A percentile compares a stretch with the other conserved stretches of the same genome.
These are phyloP conservation scores for Pseudogymnoascus sp. DNA, from an alignment of 2,329 filamentous ascomycete species.

Conservation along the genomic window DNA sequence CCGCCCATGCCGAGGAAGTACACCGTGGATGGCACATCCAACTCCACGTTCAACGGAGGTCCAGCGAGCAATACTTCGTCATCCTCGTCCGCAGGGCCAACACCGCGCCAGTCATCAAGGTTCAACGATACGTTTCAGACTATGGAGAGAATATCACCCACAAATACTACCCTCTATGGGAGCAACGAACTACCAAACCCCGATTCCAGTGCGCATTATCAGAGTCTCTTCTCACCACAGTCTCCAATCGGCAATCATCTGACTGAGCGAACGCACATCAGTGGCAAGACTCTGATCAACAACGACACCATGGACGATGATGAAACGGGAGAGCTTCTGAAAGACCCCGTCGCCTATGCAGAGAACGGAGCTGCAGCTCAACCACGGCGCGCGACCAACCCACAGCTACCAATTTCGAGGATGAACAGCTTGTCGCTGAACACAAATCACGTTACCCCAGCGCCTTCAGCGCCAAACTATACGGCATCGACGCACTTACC, in stretches of 20 bases:
- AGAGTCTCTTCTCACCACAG: constrained; percentile 62
- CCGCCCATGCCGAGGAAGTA: constrained; percentile 38
- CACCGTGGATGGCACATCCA: constrained; percentile 37
- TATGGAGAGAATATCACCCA: constrained; percentile 37
- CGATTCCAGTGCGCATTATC: constrained; percentile 45
- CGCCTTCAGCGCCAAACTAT: constrained; percentile 15
- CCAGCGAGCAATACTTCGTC: constrained; percentile 29
- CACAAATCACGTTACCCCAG: constrained; percentile 44
- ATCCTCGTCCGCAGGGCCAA: constrained; percentile 19
- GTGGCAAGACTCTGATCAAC: constrained; percentile 65
- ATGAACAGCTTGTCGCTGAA: constrained; percentile 66
- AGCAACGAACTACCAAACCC: constrained; percentile 52
- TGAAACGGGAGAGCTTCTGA: constrained; percentile 63
- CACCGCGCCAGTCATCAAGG: constrained; percentile 21
- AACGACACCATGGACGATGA: constrained; percentile 61
- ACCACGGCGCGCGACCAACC: constrained; percentile 61
- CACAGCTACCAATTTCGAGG: constrained; percentile 60
- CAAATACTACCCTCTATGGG: constrained; percentile 45
- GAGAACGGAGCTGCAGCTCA: constrained; percentile 54
- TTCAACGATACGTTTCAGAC: constrained; percentile 51
- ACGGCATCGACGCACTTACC: constrained; percentile 19
- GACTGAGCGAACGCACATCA: constrained; percentile 46
- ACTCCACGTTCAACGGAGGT: constrained; percentile 18
- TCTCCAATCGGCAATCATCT: constrained; percentile 65
- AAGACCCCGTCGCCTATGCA: constrained; percentile 64